These are phyloP conservation scores for Neoscytalidium dimidiatum DNA, from an alignment of 2,329 filamentous ascomycete genomes.

Conservation along the genomic window DNA sequence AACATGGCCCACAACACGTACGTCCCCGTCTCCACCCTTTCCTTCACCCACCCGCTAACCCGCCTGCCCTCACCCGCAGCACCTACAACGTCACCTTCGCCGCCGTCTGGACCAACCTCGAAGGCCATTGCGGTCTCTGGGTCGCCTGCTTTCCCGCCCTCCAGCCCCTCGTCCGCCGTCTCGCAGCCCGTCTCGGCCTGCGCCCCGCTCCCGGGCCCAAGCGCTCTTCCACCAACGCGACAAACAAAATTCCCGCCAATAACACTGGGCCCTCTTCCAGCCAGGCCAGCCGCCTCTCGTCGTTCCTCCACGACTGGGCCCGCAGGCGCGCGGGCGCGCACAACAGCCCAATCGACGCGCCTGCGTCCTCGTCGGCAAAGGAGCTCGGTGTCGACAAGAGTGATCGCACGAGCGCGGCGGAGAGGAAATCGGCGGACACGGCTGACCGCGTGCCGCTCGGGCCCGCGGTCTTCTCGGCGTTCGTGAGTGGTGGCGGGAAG, in stretches of 20 bases:
- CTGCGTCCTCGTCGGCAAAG: too few relatives aligned
- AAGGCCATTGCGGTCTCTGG: conserved; percentile 48
- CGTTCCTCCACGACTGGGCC: background rate
- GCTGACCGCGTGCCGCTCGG: background rate
- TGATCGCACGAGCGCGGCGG: too few relatives aligned
- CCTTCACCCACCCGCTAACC: background rate
- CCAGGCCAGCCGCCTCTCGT: background rate
- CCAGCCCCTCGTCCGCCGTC: conserved; percentile 41
- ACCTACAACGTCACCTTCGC: conserved; percentile 42
- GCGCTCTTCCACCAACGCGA: background rate
- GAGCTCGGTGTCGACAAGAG: too few relatives aligned
- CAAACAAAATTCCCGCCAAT: background rate
- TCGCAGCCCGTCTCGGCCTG: conserved; percentile 31
- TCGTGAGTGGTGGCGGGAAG: background rate
- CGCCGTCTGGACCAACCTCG: conserved; percentile 45
- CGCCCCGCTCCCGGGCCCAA: background rate
- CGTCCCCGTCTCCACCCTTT: background rate
- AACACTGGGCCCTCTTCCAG: background rate
- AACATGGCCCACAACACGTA: conserved; percentile 28
- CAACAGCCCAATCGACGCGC: background rate
- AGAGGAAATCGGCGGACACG: background rate
- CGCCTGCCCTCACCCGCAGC: background rate
- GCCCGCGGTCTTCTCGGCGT: background rate
- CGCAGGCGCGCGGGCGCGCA: background rate
- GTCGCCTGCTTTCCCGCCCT: conserved; percentile 45